Percentiles rank a stretch among this genome's conserved stretches.
Evolutionary conservation across 2,329 filamentous ascomycete species (phyloP).

Genomic region (Penicillium verrucosum): DNA sequence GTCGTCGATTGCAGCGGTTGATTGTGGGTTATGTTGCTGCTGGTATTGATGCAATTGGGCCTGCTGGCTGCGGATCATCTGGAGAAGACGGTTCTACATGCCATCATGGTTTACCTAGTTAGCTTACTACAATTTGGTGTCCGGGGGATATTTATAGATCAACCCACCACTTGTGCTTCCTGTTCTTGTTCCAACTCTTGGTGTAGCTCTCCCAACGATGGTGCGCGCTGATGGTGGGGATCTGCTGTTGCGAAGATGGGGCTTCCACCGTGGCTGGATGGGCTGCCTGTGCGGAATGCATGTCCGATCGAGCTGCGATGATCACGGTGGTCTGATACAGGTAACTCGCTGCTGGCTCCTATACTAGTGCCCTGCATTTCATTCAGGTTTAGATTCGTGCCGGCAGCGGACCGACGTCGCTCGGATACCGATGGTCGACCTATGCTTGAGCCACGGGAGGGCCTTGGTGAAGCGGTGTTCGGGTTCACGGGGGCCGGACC

Average conservation of each 20-base stretch:
- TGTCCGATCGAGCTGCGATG: slow-evolving; percentile 40
- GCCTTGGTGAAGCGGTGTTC: slow-evolving; percentile 44
- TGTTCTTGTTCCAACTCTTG: slow-evolving; percentile 52
- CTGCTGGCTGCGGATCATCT: slow-evolving; percentile 50
- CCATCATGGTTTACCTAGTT: background rate
- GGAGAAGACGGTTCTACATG: slow-evolving; percentile 48
- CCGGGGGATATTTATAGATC: background rate
- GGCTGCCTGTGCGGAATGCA: slow-evolving; percentile 42
- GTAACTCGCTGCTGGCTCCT: slow-evolving; percentile 34
- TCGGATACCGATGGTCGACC: slow-evolving; percentile 40
- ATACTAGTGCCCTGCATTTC: slow-evolving; percentile 20
- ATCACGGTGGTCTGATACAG: slow-evolving; percentile 27
- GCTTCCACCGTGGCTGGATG: slow-evolving; percentile 43
- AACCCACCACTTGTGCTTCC: slow-evolving; percentile 50
- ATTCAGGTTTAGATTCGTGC: slow-evolving; percentile 40
- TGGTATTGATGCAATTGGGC: slow-evolving; percentile 43
- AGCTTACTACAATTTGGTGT: background rate
- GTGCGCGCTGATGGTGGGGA: slow-evolving; percentile 48
- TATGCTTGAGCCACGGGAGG: slow-evolving; percentile 37
- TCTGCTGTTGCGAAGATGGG: slow-evolving; percentile 44
- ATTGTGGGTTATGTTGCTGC: slow-evolving; percentile 26
- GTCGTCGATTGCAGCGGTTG: slow-evolving; percentile 42
- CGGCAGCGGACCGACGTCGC: slow-evolving; percentile 43
- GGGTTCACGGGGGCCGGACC: slow-evolving; percentile 50
- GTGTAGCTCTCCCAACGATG: slow-evolving; percentile 49